phyloP scores from a whole-genome alignment of 2,329 filamentous ascomycete genomes.

The Fusarium mexicanum region DNA sequence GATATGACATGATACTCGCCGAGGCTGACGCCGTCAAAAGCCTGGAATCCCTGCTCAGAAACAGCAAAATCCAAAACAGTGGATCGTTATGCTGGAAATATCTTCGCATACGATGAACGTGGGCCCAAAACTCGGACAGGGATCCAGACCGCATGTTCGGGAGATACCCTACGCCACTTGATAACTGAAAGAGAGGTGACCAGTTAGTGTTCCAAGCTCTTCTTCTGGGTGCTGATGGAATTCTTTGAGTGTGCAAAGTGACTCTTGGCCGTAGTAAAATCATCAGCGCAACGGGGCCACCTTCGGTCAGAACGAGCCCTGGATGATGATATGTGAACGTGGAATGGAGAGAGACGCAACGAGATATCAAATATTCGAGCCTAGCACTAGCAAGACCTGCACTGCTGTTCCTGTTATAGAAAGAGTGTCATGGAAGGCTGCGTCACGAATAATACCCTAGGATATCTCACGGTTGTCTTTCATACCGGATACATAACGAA shows the following conservation, averaged over 20 bases:
- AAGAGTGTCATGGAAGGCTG: constrained; percentile 20
- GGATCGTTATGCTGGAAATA: constrained; percentile 40
- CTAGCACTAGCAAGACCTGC: constrained; percentile 12
- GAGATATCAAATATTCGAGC: constrained; percentile 22
- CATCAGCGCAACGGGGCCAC: constrained; percentile 16
- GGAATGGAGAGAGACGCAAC: constrained; percentile 12
- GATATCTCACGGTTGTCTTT: constrained; percentile 20
- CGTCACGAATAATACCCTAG: constrained; percentile 22
- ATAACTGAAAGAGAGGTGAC: constrained; percentile 3
- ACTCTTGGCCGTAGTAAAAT: constrained; percentile 6
- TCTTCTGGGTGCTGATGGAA: constrained; percentile 5
- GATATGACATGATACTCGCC: constrained; percentile 29
- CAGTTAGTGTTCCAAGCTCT: constrained; percentile 5
- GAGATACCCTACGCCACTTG: constrained; percentile 27
- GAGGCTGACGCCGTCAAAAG: constrained; percentile 18
- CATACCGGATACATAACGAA: constrained; percentile 5
- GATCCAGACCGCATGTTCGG: constrained; percentile 42
- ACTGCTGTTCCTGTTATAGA: constrained; percentile 3
- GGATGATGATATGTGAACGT: constrained; percentile 28
- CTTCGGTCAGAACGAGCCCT: constrained; percentile 20
- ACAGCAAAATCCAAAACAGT: constrained; percentile 37
- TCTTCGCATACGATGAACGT: constrained; percentile 30
- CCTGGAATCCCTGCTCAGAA: constrained; percentile 26
- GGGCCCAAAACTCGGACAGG: constrained; percentile 33
- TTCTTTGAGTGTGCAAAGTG: constrained; percentile 22